Evolutionary conservation across 2,329 filamentous ascomycete genomes (phyloP), one percentile per base, ranked within the genome.

Genomic region (Fusarium floridanum): DNA sequence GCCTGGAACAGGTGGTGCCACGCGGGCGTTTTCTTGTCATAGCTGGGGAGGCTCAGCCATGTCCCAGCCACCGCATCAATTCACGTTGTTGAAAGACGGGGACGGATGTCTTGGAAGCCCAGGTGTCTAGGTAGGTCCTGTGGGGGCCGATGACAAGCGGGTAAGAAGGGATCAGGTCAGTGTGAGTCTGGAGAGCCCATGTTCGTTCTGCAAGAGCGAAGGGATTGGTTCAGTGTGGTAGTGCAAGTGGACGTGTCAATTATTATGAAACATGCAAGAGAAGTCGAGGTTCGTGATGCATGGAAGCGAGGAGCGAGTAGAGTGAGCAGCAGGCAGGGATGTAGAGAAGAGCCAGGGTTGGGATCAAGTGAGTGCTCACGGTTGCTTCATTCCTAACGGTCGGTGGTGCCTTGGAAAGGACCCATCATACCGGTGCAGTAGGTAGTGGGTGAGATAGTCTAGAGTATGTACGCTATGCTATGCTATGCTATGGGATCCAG

Each of bases 251-350:
- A 45, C 67, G 70, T 57, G 45, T 64, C 66, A 73, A 73, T 73
- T 20, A 64, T 53, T 48, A 70, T 73, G 71, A 73, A 67, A 73
- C 71, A 70, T 61, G 61, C 37, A 70, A 71, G 57, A 67, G 45
- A 56, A 60, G 48, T 32, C 20, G 55, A 59, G 34, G 48, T 53
- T 41, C 24, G 27, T 45, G 57, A 45, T 45, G 39, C 57, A 37
- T 32, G 39, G 32, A 24, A 29, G 41, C 29, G 59, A 64, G 34
- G 53, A 43, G 50, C 57, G 11, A 20, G 39, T 43, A 43, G 39
- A 41, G 36, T 16, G 22, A 37, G 17, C 39, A 45, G 20, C 20
- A 22, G 22, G 12, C 43, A 66, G 63, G 70, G 57, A 66, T 73
- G 66, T 34, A 62, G 57, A 64, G 39, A 41, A 56, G 27, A 61